Evolutionary conservation across 164 flowering plant species (phyloP).

Genomic region (Vitis riparia): DNA sequence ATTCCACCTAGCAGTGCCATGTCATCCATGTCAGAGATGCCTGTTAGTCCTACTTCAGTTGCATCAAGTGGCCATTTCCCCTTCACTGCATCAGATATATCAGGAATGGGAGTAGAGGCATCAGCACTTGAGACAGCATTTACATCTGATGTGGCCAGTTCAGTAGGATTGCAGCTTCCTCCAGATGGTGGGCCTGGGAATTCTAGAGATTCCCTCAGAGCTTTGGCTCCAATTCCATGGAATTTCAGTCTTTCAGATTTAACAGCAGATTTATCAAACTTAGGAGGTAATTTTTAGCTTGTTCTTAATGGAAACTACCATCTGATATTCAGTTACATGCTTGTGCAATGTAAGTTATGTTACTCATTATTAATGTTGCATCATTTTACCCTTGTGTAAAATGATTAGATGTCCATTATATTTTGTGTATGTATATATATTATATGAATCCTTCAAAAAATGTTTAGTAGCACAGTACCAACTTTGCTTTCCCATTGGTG

Average conservation of each 20-base stretch:
- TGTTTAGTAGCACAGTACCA: too few species aligned
- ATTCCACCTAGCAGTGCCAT: conserved; percentile 62
- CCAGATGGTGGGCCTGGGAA: conserved; percentile 68
- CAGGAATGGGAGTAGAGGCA: conserved; percentile 87
- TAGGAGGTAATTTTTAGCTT: conserved; percentile 64
- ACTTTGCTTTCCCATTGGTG: too few species aligned
- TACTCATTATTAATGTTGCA: background rate
- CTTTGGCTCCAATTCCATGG: conserved; percentile 91
- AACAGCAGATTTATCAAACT: conserved; percentile 84
- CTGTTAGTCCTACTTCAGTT: conserved; percentile 89
- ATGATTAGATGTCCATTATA: background rate
- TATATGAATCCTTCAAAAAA: too few species aligned
- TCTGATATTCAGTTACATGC: background rate
- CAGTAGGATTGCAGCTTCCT: conserved; percentile 80
- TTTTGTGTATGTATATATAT: too few species aligned
- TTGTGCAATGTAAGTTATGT: background rate
- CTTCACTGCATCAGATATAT: conserved; percentile 80
- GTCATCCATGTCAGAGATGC: conserved; percentile 88
- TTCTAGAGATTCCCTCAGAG: conserved; percentile 72
- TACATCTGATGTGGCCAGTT: conserved; percentile 74
- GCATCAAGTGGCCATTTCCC: conserved; percentile 97
- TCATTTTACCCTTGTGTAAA: too few species aligned
- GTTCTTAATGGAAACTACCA: background rate
- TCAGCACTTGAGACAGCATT: conserved; percentile 86
- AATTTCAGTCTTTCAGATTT: conserved; percentile 91